Percentiles rank a stretch among this genome's conserved stretches.
Evolutionary conservation across 768 basidiomycete genomes (phyloP).

Genomic region (Phanerochaete carnosa): DNA sequence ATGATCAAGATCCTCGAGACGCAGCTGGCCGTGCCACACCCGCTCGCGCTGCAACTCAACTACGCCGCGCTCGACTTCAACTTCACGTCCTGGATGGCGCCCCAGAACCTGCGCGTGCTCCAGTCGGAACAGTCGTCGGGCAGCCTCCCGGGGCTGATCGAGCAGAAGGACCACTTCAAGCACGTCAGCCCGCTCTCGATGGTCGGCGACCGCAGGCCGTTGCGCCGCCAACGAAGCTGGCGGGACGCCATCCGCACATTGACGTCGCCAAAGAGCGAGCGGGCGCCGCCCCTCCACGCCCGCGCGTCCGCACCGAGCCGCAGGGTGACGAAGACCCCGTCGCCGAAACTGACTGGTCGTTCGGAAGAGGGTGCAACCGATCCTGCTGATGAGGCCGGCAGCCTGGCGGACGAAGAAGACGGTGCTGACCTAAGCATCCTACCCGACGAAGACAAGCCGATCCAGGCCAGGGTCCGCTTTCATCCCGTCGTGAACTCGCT

Average conservation of each 20-base stretch:
- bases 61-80: constrained; percentile 97
- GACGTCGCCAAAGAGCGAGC: constrained; percentile 29
- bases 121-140: constrained; percentile 85
- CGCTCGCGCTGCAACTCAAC: constrained; percentile 80
- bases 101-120: constrained; percentile 76
- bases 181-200: constrained; percentile 90
- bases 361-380: background rate
- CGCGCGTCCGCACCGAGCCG: constrained; percentile 15
- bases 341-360: background rate
- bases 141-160: constrained; percentile 70
- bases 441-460: constrained; percentile 70
- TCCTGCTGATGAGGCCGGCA: constrained; percentile 43
- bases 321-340: constrained; percentile 5
- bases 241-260: constrained; percentile 26
- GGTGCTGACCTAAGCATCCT: constrained; percentile 45
- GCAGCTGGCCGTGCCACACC: constrained; percentile 57
- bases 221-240: constrained; percentile 29
- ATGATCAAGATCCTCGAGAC: constrained; percentile 82
- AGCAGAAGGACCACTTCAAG: constrained; percentile 77
- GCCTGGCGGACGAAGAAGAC: constrained; percentile 47
- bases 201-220: constrained; percentile 58
- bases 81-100: constrained; percentile 96
- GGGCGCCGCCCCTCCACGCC: constrained; percentile 24
- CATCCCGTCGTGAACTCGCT: constrained; percentile 18
- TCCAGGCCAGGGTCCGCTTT: constrained; percentile 69